Conservation (phyloP, 2,329 filamentous ascomycete species). For the Colletotrichum higginsianum region DNA sequence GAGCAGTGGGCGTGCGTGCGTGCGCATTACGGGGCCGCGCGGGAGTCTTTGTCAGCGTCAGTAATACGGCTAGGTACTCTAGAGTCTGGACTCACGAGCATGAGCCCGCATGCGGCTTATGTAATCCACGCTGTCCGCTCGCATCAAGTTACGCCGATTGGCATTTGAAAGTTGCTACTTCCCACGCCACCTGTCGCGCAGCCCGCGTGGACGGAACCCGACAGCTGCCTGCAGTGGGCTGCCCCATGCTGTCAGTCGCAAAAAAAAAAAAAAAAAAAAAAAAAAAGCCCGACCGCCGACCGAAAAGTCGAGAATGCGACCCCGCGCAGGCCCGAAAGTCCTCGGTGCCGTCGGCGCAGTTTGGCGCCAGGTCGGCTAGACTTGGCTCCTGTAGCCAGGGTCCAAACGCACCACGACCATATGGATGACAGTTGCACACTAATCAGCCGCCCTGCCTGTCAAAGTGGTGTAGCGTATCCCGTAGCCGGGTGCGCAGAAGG, state of each 20-base stretch:
- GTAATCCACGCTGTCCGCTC: not conserved
- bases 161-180: not conserved
- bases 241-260: not conserved
- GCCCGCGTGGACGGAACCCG: not conserved
- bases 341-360: constrained; percentile 29
- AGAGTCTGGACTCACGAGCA: not conserved
- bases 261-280: not conserved
- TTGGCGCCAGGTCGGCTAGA: not conserved
- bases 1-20: not conserved
- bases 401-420: constrained; percentile 5
- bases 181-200: not conserved
- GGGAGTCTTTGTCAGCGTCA: constrained; percentile 25
- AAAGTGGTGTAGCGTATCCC: not conserved
- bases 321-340: constrained; percentile 26
- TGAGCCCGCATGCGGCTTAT: not conserved
- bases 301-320: constrained; percentile 2
- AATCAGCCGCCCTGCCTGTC: not conserved
- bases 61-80: not conserved
- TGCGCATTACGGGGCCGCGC: constrained; percentile 1
- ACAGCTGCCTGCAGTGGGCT: not conserved
- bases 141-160: not conserved
- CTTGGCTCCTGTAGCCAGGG: not conserved
- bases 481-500: not conserved
- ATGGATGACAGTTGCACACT: constrained; percentile 23
- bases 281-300: constrained; percentile 34